Evolutionary conservation across 768 basidiomycete genomes (phyloP), one percentile per base, ranked within the genome.

Genomic region (Podaxis rugospora): DNA sequence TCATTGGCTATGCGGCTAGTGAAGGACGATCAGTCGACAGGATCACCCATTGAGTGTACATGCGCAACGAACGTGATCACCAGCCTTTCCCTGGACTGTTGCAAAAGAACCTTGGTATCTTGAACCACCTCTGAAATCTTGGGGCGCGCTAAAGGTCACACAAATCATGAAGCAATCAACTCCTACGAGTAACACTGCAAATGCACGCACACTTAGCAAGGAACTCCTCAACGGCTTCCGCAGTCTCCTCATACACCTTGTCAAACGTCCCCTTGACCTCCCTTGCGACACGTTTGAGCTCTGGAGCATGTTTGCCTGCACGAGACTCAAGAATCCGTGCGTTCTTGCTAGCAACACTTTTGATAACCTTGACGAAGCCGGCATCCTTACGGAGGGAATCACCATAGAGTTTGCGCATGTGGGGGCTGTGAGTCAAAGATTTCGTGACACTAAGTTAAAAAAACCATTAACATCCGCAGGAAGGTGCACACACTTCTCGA

Each of bases 351-450:
- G 95, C 95, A 9, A 95, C 93, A 62, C 82, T 91, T 75, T 95
- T 95, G 73, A 99, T 88, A n/a, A 98, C 95, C 77, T 98, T 97
- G 66, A 96, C 93, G 64, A 98, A 91, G 55, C 97, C 97, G 1
- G 95, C 96, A 61, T 98, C 96, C 74, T 95, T 93, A 64, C 97
- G 88, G 11, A 99, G 78, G 13, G 90, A 87, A 68, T 95, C 87
- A 2, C 97, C 96, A 72, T 99, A 99, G 18, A 98, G 80, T 70
- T 93, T 94, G 63, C 84, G 87, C 97, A 98, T 98, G 74, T 98
- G 97, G n/a, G 97, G 97, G 66, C 96, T 98, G 46, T 36, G 2
- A 63, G 39, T 51, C 14, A 36, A 35, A 50, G 32, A 55, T 36
- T 49, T 37, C 23, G 6, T 13, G 28, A 23, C 39, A 44, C 58